A percentile compares a stretch with the other conserved stretches of the same genome.
Conservation (phyloP, 2,329 filamentous ascomycete species). For the Chaetomium strumarium region DNA sequence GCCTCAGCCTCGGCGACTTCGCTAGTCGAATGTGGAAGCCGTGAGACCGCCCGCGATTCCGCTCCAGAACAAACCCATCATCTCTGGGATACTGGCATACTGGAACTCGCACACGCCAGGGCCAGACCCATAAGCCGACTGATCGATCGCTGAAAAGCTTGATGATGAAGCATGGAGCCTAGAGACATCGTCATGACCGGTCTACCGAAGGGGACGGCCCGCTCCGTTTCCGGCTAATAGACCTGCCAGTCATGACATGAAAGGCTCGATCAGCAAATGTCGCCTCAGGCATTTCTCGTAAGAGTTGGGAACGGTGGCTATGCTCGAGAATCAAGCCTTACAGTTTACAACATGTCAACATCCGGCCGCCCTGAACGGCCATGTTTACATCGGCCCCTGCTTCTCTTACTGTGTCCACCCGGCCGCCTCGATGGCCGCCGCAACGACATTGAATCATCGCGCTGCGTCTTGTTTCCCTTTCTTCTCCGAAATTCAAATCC, state of each 20-base stretch:
- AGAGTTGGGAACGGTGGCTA: conserved; percentile 6
- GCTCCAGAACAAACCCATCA: too few relatives aligned
- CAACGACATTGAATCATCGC: conserved; percentile 19
- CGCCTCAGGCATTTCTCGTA: not conserved
- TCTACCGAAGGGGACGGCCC: conserved; percentile 21
- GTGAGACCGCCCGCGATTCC: too few relatives aligned
- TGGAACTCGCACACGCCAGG: too few relatives aligned
- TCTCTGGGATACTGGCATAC: too few relatives aligned
- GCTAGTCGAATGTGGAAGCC: too few relatives aligned
- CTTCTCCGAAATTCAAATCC: conserved; percentile 18
- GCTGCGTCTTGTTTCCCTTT: not conserved
- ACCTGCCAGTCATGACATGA: conserved; percentile 1
- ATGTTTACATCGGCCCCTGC: conserved; percentile 18
- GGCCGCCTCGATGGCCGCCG: conserved; percentile 15
- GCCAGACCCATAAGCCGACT: too few relatives aligned
- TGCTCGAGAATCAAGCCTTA: not conserved
- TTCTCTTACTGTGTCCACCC: conserved; percentile 4
- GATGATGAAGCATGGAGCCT: not conserved
- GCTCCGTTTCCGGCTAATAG: conserved; percentile 15
- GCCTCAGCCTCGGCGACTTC: too few relatives aligned
- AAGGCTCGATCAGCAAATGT: not conserved
- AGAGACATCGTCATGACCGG: conserved; percentile 1
- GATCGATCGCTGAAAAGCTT: too few relatives aligned
- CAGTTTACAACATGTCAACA: too few relatives aligned
- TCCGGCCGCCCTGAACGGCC: conserved; percentile 15